These are phyloP conservation scores for Dothideomycetes sp. DNA, from an alignment of 2,329 filamentous ascomycete genomes.

Conservation along the genomic window DNA sequence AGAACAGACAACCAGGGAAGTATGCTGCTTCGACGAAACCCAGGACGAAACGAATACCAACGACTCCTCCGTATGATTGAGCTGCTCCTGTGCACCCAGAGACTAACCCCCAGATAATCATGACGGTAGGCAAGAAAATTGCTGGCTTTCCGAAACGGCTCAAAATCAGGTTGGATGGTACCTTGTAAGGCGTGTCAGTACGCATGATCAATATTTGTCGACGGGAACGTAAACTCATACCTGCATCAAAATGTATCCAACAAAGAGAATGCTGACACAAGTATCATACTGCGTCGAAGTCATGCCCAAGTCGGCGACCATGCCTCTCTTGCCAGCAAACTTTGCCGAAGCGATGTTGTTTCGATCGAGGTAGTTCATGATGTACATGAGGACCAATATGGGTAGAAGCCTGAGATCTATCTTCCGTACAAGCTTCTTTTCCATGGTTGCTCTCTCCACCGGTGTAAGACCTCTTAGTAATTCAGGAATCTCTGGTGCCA, in stretches of 20 bases:
- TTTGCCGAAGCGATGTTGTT: conserved; percentile 53
- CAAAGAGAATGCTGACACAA: conserved; percentile 33
- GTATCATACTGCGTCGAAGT: conserved; percentile 34
- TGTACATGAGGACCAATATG: conserved; percentile 63
- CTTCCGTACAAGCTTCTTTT: conserved; percentile 54
- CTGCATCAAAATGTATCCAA: conserved; percentile 26
- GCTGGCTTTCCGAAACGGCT: conserved; percentile 24
- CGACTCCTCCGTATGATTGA: conserved; percentile 24
- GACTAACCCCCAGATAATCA: conserved; percentile 26
- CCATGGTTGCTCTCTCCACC: conserved; percentile 18
- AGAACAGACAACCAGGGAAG: conserved; percentile 33
- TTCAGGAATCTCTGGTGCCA: background rate
- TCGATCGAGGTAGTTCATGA: conserved; percentile 58
- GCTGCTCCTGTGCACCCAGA: conserved; percentile 22
- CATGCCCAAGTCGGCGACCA: conserved; percentile 34
- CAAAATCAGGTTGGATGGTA: conserved; percentile 26
- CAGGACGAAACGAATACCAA: conserved; percentile 27
- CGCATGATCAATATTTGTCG: conserved; percentile 27
- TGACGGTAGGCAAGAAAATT: conserved; percentile 20
- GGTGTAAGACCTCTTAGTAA: conserved; percentile 8
- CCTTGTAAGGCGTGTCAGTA: conserved; percentile 16
- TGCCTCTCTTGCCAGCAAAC: conserved; percentile 42
- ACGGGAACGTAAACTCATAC: background rate
- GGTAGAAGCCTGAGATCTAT: conserved; percentile 59
- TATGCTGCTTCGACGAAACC: conserved; percentile 36